Evolutionary conservation across 495 filamentous ascomycete species (phyloP).

Genomic region (Neurospora terricola): DNA sequence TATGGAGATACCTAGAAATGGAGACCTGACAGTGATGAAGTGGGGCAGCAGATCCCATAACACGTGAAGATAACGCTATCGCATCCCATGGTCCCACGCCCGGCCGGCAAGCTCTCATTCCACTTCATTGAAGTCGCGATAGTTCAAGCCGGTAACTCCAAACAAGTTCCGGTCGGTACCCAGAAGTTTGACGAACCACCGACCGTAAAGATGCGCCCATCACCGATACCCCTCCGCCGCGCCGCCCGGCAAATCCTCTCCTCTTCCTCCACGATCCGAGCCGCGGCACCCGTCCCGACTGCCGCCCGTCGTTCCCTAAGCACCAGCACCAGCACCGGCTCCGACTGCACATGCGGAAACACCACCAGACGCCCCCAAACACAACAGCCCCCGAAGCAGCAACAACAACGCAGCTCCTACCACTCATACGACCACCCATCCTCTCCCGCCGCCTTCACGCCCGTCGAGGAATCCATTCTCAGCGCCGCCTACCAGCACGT

Average conservation of each 20-base stretch:
- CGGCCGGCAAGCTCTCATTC: neutral
- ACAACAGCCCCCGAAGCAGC: conserved; percentile 1
- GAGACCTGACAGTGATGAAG: neutral
- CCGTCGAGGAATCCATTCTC: conserved; percentile 68
- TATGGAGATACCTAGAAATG: neutral
- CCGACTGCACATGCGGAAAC: neutral
- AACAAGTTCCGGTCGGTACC: neutral
- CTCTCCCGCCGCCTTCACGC: conserved; percentile 51
- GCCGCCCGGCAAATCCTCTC: neutral
- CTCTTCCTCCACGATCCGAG: neutral
- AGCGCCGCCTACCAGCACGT: conserved; percentile 69
- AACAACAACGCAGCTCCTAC: conserved; percentile 37
- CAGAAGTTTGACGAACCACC: neutral
- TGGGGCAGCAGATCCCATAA: neutral
- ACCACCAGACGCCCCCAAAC: neutral
- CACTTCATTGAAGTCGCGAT: neutral
- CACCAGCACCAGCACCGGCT: neutral
- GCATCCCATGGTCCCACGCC: neutral
- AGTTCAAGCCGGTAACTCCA: neutral
- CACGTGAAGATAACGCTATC: neutral
- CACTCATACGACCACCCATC: conserved; percentile 62
- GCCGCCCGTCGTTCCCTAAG: neutral
- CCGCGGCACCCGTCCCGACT: neutral
- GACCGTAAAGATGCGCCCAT: neutral
- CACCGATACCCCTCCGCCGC: neutral